phyloP scores from a whole-genome alignment of 768 basidiomycete genomes.

The Suillus plorans region DNA sequence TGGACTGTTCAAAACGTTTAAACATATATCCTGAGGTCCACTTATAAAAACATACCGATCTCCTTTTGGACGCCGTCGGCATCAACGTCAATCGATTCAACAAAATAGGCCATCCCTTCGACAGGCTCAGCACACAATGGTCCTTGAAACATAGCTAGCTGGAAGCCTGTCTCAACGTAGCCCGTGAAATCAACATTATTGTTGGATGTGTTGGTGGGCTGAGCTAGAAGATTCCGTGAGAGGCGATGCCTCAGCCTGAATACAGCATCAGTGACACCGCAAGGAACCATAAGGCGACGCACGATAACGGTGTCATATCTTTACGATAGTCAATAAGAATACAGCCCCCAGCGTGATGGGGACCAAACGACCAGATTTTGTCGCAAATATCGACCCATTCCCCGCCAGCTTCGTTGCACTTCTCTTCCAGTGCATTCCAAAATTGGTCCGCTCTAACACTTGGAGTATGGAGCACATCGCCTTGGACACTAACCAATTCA shows the following conservation, averaged over 20 bases:
- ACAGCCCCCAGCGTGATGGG: conserved; percentile 83
- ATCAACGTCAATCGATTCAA: conserved; percentile 74
- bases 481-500: conserved; percentile 47
- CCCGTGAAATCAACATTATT: conserved; percentile 66
- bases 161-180: conserved; percentile 90
- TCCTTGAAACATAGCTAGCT: conserved; percentile 91
- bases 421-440: conserved; percentile 67
- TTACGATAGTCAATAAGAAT: conserved; percentile 76
- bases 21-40: conserved; percentile 12
- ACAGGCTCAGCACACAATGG: conserved; percentile 95
- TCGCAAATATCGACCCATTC: conserved; percentile 81
- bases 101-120: conserved; percentile 88
- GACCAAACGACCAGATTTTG: conserved; percentile 89
- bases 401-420: conserved; percentile 62
- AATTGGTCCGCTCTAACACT: conserved; percentile 75
- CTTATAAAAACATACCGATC: conserved; percentile 49
- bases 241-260: conserved; percentile 54
- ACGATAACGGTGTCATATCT: conserved; percentile 52
- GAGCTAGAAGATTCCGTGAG: conserved; percentile 34
- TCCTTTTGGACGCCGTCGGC: conserved; percentile 59
- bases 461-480: conserved; percentile 59
- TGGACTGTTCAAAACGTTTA: conserved; percentile 49
- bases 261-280: conserved; percentile 10
- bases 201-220: conserved; percentile 33
- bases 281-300: conserved; percentile 29